These are phyloP conservation scores for Yamadazyma dendronema DNA, from an alignment of 1,139 yeast species.

Conservation along the genomic window DNA sequence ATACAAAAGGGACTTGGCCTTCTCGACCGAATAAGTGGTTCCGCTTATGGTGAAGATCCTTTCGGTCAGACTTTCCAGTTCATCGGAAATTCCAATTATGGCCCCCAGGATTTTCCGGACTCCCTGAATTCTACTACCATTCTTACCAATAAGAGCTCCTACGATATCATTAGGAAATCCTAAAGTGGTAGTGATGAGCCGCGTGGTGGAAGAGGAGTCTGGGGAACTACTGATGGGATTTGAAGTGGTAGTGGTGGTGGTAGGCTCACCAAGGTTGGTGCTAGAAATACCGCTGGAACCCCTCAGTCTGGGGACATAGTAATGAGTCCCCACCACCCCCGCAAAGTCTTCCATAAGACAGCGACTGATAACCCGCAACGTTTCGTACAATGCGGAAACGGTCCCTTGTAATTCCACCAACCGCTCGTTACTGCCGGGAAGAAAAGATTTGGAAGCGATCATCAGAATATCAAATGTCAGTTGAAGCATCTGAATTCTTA, in stretches of 20 bases:
- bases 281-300: constrained; percentile 10
- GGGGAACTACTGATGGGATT: background rate
- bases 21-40: constrained; percentile 59
- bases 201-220: background rate
- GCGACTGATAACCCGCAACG: constrained; percentile 63
- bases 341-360: constrained; percentile 75
- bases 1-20: constrained; percentile 65
- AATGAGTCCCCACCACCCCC: constrained; percentile 61
- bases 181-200: constrained; percentile 28
- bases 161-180: constrained; percentile 80
- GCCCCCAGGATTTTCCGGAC: constrained; percentile 81
- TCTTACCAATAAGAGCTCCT: constrained; percentile 88
- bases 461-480: constrained; percentile 68
- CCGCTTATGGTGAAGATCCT: constrained; percentile 77
- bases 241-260: constrained; percentile 7
- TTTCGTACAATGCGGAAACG: constrained; percentile 58
- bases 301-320: constrained; percentile 52
- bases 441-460: constrained; percentile 84
- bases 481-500: constrained; percentile 79
- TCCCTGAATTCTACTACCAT: constrained; percentile 84
- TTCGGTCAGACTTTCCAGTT: constrained; percentile 61
- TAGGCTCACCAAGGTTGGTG: background rate
- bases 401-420: constrained; percentile 86
- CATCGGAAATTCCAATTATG: constrained; percentile 73
- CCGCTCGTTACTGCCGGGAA: constrained; percentile 84